Evolutionary conservation across 2,329 filamentous ascomycete genomes (phyloP), one percentile per base, ranked within the genome.

Genomic region (Microdochium bolleyi): DNA sequence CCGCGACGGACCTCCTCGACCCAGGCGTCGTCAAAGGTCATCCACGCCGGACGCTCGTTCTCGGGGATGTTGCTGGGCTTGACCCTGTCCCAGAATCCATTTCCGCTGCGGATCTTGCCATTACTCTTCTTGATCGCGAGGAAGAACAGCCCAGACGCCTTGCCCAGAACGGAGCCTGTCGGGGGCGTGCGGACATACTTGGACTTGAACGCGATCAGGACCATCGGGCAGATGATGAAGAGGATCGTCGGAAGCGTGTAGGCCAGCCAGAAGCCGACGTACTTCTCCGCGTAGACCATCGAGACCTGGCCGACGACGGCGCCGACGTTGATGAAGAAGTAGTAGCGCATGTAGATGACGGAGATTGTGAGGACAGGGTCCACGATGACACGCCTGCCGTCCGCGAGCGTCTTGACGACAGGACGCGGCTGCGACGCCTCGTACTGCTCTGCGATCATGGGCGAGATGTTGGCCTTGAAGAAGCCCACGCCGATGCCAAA

Each of bases 11-110:
- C 83, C 64, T 92, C 86, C 64, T 90, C 87, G 32, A 92, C 88
- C 87, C 88, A 92, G 51, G 82, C 81, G 59, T 92, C 89, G 56
- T 92, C 88, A 60, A 90, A 91, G 0, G 84, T 87, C 85, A 92
- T 91, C 87, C 87, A 92, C 0, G 52, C 41, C 0, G 87, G 87
- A 52, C 83, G 83, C 57, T 75, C 65, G 1, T 66, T 67, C 37
- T 76, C 70, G 10, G 77, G 70, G 5, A 89, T 74, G 34, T 74
- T 72, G 64, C 82, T 87, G 2, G 87, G 87, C 70, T 88, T 88
- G 55, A 83, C 82, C 3, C 73, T 64, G 24, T 89, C 82, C 83
- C 86, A 90, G 70, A 88, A 83, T 3, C 57, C 62, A 69, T 79
- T 55, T 73, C 78, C 48, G 62, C 48, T 30, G 5, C 48, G 48